These are phyloP conservation scores for Arachnomyces sp. DNA, from an alignment of 2,329 filamentous ascomycete species.

Conservation along the genomic window DNA sequence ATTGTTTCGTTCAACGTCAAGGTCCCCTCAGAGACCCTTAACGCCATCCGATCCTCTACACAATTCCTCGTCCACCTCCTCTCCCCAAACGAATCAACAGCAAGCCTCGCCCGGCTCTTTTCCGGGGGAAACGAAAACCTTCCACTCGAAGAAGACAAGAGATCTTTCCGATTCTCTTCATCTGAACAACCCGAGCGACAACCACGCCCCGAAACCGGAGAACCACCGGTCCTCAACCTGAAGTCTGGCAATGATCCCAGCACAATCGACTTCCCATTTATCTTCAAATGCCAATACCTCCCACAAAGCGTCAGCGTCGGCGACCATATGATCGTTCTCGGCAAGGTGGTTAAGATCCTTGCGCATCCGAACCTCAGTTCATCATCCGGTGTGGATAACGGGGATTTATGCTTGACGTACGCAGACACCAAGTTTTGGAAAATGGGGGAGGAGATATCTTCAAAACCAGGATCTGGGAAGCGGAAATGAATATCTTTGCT, in stretches of 20 bases:
- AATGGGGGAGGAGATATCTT: constrained; percentile 29
- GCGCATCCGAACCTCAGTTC: neutral
- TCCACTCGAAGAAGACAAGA: constrained; percentile 12
- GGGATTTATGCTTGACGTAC: constrained; percentile 33
- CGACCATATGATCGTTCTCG: constrained; percentile 35
- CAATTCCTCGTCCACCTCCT: constrained; percentile 49
- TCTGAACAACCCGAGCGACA: constrained; percentile 1
- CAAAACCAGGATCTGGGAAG: neutral
- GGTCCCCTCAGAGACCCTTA: constrained; percentile 48
- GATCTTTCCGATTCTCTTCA: constrained; percentile 11
- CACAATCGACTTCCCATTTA: constrained; percentile 30
- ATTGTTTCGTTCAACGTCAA: constrained; percentile 58
- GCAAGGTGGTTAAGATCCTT: constrained; percentile 24
- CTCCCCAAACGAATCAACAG: constrained; percentile 23
- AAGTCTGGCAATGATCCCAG: neutral
- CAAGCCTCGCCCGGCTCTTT: constrained; percentile 32
- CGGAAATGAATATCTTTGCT: no score
- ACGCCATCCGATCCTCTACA: constrained; percentile 41
- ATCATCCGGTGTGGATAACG: constrained; percentile 3
- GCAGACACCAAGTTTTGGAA: constrained; percentile 37
- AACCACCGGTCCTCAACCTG: neutral
- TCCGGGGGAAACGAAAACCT: constrained; percentile 33
- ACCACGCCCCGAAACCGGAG: neutral
- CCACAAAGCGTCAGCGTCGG: constrained; percentile 30
- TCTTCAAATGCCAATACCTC: constrained; percentile 32